Conservation (phyloP, 164 flowering plant genomes). For the Berberis vulgaris region DNA sequence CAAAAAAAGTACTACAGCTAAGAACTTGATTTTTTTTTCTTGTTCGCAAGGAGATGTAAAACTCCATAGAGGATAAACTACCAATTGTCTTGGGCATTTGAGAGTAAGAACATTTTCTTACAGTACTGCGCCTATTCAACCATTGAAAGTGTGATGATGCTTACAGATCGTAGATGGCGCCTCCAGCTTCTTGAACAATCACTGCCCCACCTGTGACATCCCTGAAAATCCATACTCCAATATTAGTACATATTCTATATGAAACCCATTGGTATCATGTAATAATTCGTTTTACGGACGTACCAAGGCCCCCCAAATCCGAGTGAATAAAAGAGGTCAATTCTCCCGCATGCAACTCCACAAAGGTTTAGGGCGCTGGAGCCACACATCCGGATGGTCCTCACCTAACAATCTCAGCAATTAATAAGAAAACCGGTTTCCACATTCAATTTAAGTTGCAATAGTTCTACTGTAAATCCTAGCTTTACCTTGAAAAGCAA, state of each 20-base stretch:
- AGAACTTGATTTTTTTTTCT: too few species aligned
- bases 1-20: too few species aligned
- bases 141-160: slow-evolving; percentile 22
- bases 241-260: neutral
- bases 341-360: slow-evolving; percentile 89
- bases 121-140: too few species aligned
- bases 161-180: slow-evolving; percentile 94
- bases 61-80: too few species aligned
- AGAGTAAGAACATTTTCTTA: too few species aligned
- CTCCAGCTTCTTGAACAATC: slow-evolving; percentile 94
- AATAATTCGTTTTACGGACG: neutral
- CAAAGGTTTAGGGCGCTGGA: slow-evolving; percentile 94
- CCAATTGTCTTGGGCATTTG: too few species aligned
- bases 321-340: slow-evolving; percentile 65
- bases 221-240: slow-evolving; percentile 30
- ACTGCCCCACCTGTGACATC: slow-evolving; percentile 96
- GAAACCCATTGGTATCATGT: neutral
- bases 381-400: slow-evolving; percentile 83
- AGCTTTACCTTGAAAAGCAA: slow-evolving; percentile 64
- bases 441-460: neutral
- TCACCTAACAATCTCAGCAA: slow-evolving; percentile 52
- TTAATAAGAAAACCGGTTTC: neutral
- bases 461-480: neutral
- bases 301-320: slow-evolving; percentile 99
- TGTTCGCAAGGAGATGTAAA: too few species aligned